A percentile compares a stretch with the other conserved stretches of the same genome.
Evolutionary conservation across 768 basidiomycete genomes (phyloP).

Genomic region (Lactifluus subvellereus): DNA sequence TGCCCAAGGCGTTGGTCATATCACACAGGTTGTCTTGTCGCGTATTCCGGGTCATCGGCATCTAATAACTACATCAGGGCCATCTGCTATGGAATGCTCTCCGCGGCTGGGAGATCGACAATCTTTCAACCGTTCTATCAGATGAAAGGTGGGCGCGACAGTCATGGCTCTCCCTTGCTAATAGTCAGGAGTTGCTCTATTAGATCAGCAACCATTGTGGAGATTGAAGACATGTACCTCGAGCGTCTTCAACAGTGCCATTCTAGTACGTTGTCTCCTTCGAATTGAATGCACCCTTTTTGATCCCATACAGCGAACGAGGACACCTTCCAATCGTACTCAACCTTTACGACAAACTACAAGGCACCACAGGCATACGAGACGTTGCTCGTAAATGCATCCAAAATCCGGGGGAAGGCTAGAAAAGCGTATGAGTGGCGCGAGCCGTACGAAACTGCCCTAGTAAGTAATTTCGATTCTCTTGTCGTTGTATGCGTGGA

Average conservation of each 20-base stretch:
- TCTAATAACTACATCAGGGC: slow-evolving; percentile 41
- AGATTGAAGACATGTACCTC: slow-evolving; percentile 56
- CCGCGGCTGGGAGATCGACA: slow-evolving; percentile 69
- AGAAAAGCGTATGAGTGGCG: slow-evolving; percentile 57
- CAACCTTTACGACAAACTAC: slow-evolving; percentile 79
- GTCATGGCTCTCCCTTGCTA: background rate
- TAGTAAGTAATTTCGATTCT: slow-evolving; percentile 40
- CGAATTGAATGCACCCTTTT: background rate
- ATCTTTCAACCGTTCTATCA: slow-evolving; percentile 44
- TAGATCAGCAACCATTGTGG: slow-evolving; percentile 42
- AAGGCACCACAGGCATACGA: slow-evolving; percentile 77
- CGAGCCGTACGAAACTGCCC: slow-evolving; percentile 52
- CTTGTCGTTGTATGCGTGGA: background rate
- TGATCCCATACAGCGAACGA: slow-evolving; percentile 53
- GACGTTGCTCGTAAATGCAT: slow-evolving; percentile 64
- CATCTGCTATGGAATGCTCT: slow-evolving; percentile 64
- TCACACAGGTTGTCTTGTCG: slow-evolving; percentile 49
- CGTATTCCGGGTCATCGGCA: background rate
- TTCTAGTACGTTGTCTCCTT: slow-evolving; percentile 43
- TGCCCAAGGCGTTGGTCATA: slow-evolving; percentile 51
- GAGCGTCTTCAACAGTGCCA: slow-evolving; percentile 71
- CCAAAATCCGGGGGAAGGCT: slow-evolving; percentile 58
- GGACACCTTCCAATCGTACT: slow-evolving; percentile 80
- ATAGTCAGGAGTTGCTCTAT: background rate
- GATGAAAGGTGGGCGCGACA: slow-evolving; percentile 41